Base-by-base conservation (phyloP, 1,284 basidiomycete genomes). In the Irpex sp. region DNA sequence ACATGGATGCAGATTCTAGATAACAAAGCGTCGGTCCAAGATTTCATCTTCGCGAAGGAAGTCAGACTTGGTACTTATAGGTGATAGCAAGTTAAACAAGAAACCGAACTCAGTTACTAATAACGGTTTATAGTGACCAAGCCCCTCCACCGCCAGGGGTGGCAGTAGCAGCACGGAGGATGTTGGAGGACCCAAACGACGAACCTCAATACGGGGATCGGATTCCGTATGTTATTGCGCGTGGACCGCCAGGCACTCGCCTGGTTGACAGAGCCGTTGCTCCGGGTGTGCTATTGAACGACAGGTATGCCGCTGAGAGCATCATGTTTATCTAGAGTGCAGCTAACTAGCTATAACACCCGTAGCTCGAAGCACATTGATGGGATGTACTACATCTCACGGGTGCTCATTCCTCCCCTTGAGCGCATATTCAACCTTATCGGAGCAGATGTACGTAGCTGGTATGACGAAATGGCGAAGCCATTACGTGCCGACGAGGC, bases 41-140 rank as follows among this genome's bases (percentile, higher is more conserved):
- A 98, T 73, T 97, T 98, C 70, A 91, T 96, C 58, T 94, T 98
- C 68, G 91, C 97, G 0, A 97, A 97, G 72, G 94, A 97, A 75
- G 96, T 99, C 34, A 88, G 82, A 70, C 82, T 98, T 78, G 97
- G 97, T 4, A 92, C 90, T 0, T 97, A 97, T 71, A 94, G 90
- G 93, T 92, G 64, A 26, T 26, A 26, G 26, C 69, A 76, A 26
- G 13, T 56, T 6, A 3, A 15, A 40, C 15, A 17, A 26, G 19
- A n/a, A 3, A 8, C 56, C 56, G 15, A 19, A 9, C 48, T 56
- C 2, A 8, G 7, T 47, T 15, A 15, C 26, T 58, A 17, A 21
- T 57, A 36, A 31, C 2, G 15, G 21, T 31, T 31, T 9, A 26
- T 57, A 91, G 95, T 65, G 92, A 95, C 63, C 91, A 89, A 66